A percentile compares a stretch with the other conserved stretches of the same genome.
Conservation (phyloP, 192 early-diverging fungal genomes). For the Diversispora eburnea region DNA sequence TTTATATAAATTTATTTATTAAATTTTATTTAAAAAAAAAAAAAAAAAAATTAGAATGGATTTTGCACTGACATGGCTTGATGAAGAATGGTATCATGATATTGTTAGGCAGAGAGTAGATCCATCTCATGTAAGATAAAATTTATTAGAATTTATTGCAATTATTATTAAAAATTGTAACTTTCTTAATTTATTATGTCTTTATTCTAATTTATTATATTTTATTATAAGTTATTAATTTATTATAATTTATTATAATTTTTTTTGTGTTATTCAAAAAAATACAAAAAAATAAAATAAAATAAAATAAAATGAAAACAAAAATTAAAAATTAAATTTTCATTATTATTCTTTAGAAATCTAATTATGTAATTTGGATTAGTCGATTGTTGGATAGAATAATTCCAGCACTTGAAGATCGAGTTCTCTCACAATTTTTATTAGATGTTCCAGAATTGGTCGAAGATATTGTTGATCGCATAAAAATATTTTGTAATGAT, state of each 20-base stretch:
- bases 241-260: too few relatives aligned
- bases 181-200: too few relatives aligned
- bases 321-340: not conserved
- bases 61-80: constrained; percentile 68
- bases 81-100: constrained; percentile 63
- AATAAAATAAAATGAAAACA: too few relatives aligned
- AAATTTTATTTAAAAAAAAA: constrained; percentile 26
- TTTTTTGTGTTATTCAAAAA: constrained; percentile 30
- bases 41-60: constrained; percentile 49
- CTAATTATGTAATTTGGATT: constrained; percentile 40
- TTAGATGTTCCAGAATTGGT: constrained; percentile 73
- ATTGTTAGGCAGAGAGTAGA: constrained; percentile 29
- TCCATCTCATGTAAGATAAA: constrained; percentile 26
- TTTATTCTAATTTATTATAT: too few relatives aligned
- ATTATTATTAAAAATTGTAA: too few relatives aligned
- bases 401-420: constrained; percentile 60
- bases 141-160: constrained; percentile 19
- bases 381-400: constrained; percentile 32
- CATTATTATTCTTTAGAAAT: constrained; percentile 16
- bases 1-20: constrained; percentile 4
- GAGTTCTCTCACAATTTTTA: constrained; percentile 67
- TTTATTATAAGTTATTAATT: too few relatives aligned
- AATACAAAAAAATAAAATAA: constrained; percentile 6
- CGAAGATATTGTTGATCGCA: constrained; percentile 54
- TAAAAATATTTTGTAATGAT: constrained; percentile 67